A percentile compares a stretch with the other conserved stretches of the same genome.
phyloP scores from a whole-genome alignment of 2,329 filamentous ascomycete species.

The Chaetomiaceae sp. region DNA sequence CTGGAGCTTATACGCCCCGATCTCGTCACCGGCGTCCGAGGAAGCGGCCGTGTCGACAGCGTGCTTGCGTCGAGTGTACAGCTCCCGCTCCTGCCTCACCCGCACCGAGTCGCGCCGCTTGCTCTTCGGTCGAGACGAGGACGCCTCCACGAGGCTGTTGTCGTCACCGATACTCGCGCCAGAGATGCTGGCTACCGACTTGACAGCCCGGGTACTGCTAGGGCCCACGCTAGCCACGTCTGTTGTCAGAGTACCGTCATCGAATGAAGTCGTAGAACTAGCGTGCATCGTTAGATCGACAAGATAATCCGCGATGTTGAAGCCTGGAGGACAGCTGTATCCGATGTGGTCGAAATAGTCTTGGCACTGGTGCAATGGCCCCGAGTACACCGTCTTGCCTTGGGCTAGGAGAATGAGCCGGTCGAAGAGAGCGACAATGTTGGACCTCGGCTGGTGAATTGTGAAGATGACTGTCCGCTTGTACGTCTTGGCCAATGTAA shows the following conservation, averaged over 20 bases:
- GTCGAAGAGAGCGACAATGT: slow-evolving; percentile 96
- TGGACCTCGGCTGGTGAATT: slow-evolving; percentile 95
- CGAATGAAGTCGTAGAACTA: slow-evolving; percentile 53
- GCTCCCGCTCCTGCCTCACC: slow-evolving; percentile 78
- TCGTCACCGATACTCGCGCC: slow-evolving; percentile 62
- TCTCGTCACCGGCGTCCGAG: slow-evolving; percentile 49
- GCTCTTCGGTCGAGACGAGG: slow-evolving; percentile 57
- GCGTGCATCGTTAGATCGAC: slow-evolving; percentile 98
- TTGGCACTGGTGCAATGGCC: slow-evolving; percentile 82
- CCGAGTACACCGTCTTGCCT: slow-evolving; percentile 87
- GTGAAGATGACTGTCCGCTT: slow-evolving; percentile 97
- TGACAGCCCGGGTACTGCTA: slow-evolving; percentile 81
- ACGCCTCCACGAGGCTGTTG: slow-evolving; percentile 54
- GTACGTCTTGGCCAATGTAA: slow-evolving; percentile 91
- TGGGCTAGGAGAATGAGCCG: slow-evolving; percentile 85
- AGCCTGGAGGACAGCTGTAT: slow-evolving; percentile 88
- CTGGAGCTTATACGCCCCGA: slow-evolving; percentile 46
- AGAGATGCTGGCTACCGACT: slow-evolving; percentile 81
- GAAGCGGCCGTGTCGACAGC: slow-evolving; percentile 57
- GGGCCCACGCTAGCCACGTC: slow-evolving; percentile 66
- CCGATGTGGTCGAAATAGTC: slow-evolving; percentile 87
- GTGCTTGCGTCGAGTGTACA: slow-evolving; percentile 77
- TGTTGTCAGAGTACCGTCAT: slow-evolving; percentile 46
- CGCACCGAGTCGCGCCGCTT: slow-evolving; percentile 76
- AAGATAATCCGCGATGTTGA: slow-evolving; percentile 97